Evolutionary conservation across 2,329 filamentous ascomycete species (phyloP), one percentile per base, ranked within the genome.

Genomic region (Colletotrichum karsti): DNA sequence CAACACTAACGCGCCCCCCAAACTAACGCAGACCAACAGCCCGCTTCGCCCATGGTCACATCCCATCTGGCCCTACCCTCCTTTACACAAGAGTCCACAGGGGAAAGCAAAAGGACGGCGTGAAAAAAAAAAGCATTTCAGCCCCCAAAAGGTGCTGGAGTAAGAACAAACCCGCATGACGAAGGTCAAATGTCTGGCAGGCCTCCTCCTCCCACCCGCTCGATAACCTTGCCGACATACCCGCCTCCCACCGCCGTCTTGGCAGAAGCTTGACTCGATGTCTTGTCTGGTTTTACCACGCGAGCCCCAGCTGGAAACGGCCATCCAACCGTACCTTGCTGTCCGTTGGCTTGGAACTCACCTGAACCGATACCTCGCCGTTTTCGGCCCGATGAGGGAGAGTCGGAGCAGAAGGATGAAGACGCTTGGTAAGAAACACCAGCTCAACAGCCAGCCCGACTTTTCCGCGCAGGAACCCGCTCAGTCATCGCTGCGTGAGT

Each of bases 251-350:
- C 51, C 64, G 51, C 28, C 30, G 64, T 57, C 64, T 67, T 67
- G 64, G 64, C 64, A 63, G 62, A 67, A 57, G 64, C 64, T 67
- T 67, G 64, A 67, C 60, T 63, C 42, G 20, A 66, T 66, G 63
- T 63, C 64, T 30, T 18, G 15, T 24, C 12, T 26, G 15, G 3
- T 20, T 26, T 26, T 13, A 42, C 39, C 15, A 20, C 18, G 39
- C 39, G 9, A 24, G 30, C 5, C 44, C n/a, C 41, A n/a, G n/a
- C n/a, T n/a, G n/a, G n/a, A 39, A 20, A 24, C 26, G 61, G 53
- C 33, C 10, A 35, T 35, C 33, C 33, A 35, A n/a, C n/a, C n/a
- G 33, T 35, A 13, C 33, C 33, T 5, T 35, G 33, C 10, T 35
- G 33, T 35, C 33, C 10, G 33, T 35, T 35, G 33, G n/a, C n/a